phyloP scores from a whole-genome alignment of 1,284 basidiomycete genomes.

The Coniophora puteana region DNA sequence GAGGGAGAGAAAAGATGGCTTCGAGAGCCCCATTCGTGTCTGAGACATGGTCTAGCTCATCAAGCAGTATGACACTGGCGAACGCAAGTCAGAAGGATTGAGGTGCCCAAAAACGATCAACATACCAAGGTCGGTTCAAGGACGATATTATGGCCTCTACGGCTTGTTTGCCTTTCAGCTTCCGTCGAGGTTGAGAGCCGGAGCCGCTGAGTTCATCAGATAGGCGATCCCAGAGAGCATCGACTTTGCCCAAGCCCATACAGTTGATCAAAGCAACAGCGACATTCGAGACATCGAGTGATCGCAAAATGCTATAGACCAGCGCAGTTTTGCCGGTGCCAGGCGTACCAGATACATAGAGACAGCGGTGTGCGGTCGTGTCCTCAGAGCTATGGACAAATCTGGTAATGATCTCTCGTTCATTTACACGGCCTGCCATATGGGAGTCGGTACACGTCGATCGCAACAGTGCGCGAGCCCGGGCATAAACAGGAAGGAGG shows the following conservation, averaged over 20 bases:
- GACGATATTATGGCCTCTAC: conserved; percentile 39
- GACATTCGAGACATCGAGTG: conserved; percentile 49
- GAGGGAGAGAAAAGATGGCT: conserved; percentile 61
- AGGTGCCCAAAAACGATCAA: too few species aligned
- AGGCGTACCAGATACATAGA: conserved; percentile 78
- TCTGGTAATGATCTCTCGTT: conserved; percentile 51
- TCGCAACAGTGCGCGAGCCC: conserved; percentile 65
- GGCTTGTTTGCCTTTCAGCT: conserved; percentile 36
- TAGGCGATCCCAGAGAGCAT: conserved; percentile 68
- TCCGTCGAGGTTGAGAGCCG: conserved; percentile 32
- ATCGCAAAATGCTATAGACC: conserved; percentile 57
- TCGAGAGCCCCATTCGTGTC: conserved; percentile 52
- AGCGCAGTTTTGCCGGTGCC: conserved; percentile 83
- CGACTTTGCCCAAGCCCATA: conserved; percentile 65
- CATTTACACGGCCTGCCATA: conserved; percentile 62
- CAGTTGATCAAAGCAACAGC: too few species aligned
- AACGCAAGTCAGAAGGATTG: conserved; percentile 5
- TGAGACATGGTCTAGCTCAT: conserved; percentile 76
- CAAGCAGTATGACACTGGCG: conserved; percentile 67
- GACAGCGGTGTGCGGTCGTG: conserved; percentile 29
- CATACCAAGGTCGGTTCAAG: conserved; percentile 53
- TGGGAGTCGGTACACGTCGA: conserved; percentile 55
- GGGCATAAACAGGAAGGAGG: conserved; percentile 56
- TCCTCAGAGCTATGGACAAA: conserved; percentile 53
- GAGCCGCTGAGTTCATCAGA: conserved; percentile 47